Evolutionary conservation across 1,139 yeast species (phyloP).

Genomic region (Scheffersomyces parashehatae): DNA sequence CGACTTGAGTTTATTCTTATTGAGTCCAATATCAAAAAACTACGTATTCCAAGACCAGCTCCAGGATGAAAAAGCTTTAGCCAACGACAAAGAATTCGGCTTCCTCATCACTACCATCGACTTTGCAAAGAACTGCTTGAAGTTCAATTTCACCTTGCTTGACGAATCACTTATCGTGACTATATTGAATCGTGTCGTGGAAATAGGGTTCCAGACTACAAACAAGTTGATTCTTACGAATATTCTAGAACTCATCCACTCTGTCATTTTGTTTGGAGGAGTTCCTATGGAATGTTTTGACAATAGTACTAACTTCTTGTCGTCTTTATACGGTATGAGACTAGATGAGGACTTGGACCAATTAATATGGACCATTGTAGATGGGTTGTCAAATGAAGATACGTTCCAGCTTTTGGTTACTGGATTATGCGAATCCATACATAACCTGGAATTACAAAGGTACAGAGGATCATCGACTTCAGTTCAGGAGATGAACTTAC

Average conservation of each 20-base stretch:
- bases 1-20: neutral
- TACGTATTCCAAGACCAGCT: neutral
- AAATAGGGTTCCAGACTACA: constrained; percentile 45
- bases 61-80: constrained; percentile 2
- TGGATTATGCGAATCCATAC: constrained; percentile 26
- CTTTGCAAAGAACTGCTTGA: constrained; percentile 46
- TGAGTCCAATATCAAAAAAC: neutral
- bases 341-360: constrained; percentile 38
- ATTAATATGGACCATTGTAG: constrained; percentile 37
- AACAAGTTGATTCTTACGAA: constrained; percentile 38
- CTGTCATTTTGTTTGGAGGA: constrained; percentile 47
- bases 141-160: constrained; percentile 48
- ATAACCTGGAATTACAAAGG: constrained; percentile 26
- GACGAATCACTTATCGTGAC: constrained; percentile 39
- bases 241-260: constrained; percentile 47
- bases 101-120: constrained; percentile 28
- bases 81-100: constrained; percentile 12
- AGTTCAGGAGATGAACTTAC: constrained; percentile 2
- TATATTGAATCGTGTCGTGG: constrained; percentile 35
- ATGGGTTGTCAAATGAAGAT: constrained; percentile 21
- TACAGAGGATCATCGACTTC: constrained; percentile 9
- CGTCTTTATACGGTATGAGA: constrained; percentile 51
- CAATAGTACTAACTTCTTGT: constrained; percentile 45
- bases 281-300: constrained; percentile 44
- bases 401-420: constrained; percentile 20